Evolutionary conservation across 2,329 filamentous ascomycete genomes (phyloP), one percentile per base, ranked within the genome.

Genomic region (Dryadomyces sulphureus): DNA sequence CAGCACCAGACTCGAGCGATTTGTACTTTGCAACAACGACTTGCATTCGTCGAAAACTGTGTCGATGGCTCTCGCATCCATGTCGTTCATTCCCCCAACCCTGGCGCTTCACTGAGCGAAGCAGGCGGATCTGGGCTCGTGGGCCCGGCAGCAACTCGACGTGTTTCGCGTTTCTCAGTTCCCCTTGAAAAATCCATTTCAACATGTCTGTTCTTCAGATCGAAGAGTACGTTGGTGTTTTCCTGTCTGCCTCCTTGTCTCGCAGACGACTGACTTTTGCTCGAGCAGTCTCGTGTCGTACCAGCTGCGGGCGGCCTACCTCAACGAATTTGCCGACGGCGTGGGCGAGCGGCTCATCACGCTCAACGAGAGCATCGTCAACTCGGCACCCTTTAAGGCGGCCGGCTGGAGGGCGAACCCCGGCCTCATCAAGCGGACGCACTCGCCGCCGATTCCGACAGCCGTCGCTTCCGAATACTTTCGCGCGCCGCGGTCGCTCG

Each of bases 401-500:
- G 83, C 84, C 50, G 86, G 85, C 53, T 92, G 85, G 85, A 75
- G 77, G 38, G 68, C 80, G 42, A 84, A 84, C 56, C 75, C 80
- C 9, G 74, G 80, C 17, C 79, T 87, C 52, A 78, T 84, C 60
- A 89, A 89, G 62, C 79, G 85, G 55, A 89, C 83, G 41, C 84
- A 93, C 61, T 92, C 85, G 3, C 86, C 85, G 19, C 84, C 85
- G 1, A 93, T 93, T 47, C 85, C 85, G 9, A 89, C 85, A 4
- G 84, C 82, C 14, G 76, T 88, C 50, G 81, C 83, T 25, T 84
- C 82, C 41, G 85, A 92, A 59, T 92, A 92, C 64, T 92, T 92
- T 58, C 82, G 87, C 44, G 70, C 82, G 1, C 77, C 79, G 11
- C 76, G 78, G 11, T 72, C 73, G 36, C 67, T 71, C 20, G 78